These are phyloP conservation scores for Starmerella sirachaensis DNA, from an alignment of 805 yeast species.

Conservation along the genomic window DNA sequence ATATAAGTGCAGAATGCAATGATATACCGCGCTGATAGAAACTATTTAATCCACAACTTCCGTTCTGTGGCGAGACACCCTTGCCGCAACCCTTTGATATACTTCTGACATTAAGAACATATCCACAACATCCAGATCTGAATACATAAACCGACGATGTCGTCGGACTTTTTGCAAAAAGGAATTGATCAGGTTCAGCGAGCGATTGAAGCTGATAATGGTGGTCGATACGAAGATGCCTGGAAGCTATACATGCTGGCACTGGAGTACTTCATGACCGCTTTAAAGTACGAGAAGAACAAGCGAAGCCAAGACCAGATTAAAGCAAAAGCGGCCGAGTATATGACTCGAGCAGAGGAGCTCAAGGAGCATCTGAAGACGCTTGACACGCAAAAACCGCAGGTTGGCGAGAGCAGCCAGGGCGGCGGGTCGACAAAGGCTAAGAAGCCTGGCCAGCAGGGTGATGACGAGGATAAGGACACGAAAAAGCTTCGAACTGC, in stretches of 20 bases:
- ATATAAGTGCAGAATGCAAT: too few species aligned
- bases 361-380: slow-evolving; percentile 78
- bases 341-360: slow-evolving; percentile 85
- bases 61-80: too few species aligned
- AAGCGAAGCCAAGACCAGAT: slow-evolving; percentile 79
- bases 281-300: slow-evolving; percentile 88
- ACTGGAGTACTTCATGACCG: slow-evolving; percentile 87
- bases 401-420: slow-evolving; percentile 28
- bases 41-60: too few species aligned
- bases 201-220: slow-evolving; percentile 90
- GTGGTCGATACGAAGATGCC: slow-evolving; percentile 84
- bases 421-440: slow-evolving; percentile 45
- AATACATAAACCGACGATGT: slow-evolving; percentile 13
- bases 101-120: too few species aligned
- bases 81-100: too few species aligned
- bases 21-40: too few species aligned
- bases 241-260: slow-evolving; percentile 87
- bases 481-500: slow-evolving; percentile 85
- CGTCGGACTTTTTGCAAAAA: slow-evolving; percentile 65
- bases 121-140: too few species aligned
- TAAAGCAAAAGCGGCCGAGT: slow-evolving; percentile 80
- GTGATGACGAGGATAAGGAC: slow-evolving; percentile 62
- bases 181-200: slow-evolving; percentile 91
- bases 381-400: slow-evolving; percentile 30
- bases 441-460: slow-evolving; percentile 35